Percentiles rank a stretch among this genome's conserved stretches.
phyloP scores from a whole-genome alignment of 805 yeast species.

The Saccharomycopsis sp. region DNA sequence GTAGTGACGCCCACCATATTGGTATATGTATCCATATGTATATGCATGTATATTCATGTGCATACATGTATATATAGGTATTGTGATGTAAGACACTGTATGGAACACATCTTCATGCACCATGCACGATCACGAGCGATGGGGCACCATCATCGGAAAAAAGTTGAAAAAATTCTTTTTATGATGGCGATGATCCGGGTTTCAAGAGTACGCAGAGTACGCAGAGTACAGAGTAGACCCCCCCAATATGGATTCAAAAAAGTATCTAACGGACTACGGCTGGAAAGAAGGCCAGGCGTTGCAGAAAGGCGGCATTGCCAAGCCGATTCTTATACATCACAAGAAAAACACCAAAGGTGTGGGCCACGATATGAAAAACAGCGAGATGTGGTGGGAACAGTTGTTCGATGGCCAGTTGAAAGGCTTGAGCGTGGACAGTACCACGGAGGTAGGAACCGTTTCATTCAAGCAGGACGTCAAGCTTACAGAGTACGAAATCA shows the following conservation, averaged over 20 bases:
- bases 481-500: slow-evolving; percentile 37
- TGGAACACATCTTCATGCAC: too few species aligned
- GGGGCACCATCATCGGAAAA: too few species aligned
- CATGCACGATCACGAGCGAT: too few species aligned
- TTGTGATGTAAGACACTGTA: too few species aligned
- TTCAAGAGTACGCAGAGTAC: too few species aligned
- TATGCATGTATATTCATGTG: too few species aligned
- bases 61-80: too few species aligned
- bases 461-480: slow-evolving; percentile 48
- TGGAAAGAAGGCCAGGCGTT: slow-evolving; percentile 92
- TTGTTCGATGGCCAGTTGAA: slow-evolving; percentile 90
- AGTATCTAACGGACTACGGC: slow-evolving; percentile 69
- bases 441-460: slow-evolving; percentile 22
- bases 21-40: too few species aligned
- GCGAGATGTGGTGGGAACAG: slow-evolving; percentile 96
- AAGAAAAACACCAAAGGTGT: slow-evolving; percentile 86
- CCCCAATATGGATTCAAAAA: slow-evolving; percentile 71
- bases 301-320: slow-evolving; percentile 66
- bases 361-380: slow-evolving; percentile 66
- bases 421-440: slow-evolving; percentile 59
- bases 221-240: too few species aligned
- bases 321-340: slow-evolving; percentile 83
- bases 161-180: too few species aligned
- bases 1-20: too few species aligned
- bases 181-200: too few species aligned